phyloP scores from a whole-genome alignment of 768 basidiomycete species.

The Saitozyma podzolica region DNA sequence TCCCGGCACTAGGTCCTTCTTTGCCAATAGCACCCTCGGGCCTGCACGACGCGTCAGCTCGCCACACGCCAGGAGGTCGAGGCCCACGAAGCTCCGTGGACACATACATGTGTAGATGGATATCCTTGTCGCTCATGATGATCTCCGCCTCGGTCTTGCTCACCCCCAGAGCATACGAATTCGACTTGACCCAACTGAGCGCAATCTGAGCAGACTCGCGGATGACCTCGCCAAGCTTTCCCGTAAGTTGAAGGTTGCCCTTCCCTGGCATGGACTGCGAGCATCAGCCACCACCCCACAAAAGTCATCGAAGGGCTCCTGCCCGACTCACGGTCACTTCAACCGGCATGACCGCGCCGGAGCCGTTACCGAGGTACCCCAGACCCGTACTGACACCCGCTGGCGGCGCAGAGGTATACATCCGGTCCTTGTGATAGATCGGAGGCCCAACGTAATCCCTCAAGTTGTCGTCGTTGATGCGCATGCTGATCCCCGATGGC shows the following conservation, averaged over 20 bases:
- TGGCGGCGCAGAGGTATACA: constrained; percentile 78
- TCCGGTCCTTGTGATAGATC: constrained; percentile 88
- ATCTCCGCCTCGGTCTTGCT: constrained; percentile 70
- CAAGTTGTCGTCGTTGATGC: constrained; percentile 80
- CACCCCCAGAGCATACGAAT: constrained; percentile 85
- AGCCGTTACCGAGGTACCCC: constrained; percentile 94
- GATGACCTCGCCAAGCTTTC: constrained; percentile 97
- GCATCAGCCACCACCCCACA: not conserved
- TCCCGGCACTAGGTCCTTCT: constrained; percentile 95
- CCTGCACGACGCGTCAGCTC: constrained; percentile 16
- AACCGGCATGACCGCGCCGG: constrained; percentile 94
- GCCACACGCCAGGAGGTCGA: not conserved
- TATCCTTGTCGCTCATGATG: constrained; percentile 78
- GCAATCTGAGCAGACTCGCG: constrained; percentile 94
- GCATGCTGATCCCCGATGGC: constrained; percentile 73
- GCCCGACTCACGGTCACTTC: constrained; percentile 76
- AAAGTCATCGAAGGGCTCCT: not conserved
- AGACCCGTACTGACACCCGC: constrained; percentile 92
- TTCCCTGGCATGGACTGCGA: constrained; percentile 94
- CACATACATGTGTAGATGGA: constrained; percentile 85
- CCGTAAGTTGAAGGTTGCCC: constrained; percentile 85
- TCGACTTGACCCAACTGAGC: constrained; percentile 85
- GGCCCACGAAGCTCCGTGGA: too few relatives aligned
- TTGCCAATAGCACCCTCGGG: constrained; percentile 56
- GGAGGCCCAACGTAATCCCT: constrained; percentile 97